Evolutionary conservation across 2,329 filamentous ascomycete genomes (phyloP), one percentile per base, ranked within the genome.

Genomic region (Trichoderma aggressivum): DNA sequence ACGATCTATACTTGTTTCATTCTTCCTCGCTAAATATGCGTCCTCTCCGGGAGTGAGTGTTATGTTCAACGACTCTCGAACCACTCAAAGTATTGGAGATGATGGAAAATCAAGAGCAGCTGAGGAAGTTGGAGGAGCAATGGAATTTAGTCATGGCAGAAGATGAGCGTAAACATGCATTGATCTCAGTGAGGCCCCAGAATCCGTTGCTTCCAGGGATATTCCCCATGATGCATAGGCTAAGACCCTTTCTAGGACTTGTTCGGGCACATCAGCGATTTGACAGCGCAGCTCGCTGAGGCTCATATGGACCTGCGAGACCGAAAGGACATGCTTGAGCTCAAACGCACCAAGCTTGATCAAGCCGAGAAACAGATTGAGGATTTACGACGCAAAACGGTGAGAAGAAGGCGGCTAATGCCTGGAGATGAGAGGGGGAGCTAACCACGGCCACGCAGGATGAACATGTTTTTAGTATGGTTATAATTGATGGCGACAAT

Each of bases 401-500:
- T 72, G 30, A 18, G 70, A 30, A 1, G n/a, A 11, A 28, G 34
- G 5, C 34, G 7, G 10, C 21, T 3, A 39, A 28, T 43, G 10
- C 18, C 50, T 12, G 21, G 7, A 36, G 56, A 60, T 34, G n/a
- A 21, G 30, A 21, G 26, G 26, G 39, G 11, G 16, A 28, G 11
- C 66, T 69, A 36, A 69, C 39, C 16, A 50, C 24, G 18, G 56
- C 16, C 32, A 12, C 32, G 11, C 11, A 77, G 77, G 73, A 73
- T 55, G 72, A 72, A 16, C 71, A 76, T 21, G 72, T 60, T 71
- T 82, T 78, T 74, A 78, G 77, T 67, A 78, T 77, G 11, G 79
- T 82, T 55, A 70, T 83, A 18, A 77, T 82, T 69, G 81, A 82
- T 72, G 81, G 81, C 5, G 81, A 82, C 69, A 78, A 77, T 67